Evolutionary conservation across 139 green algal genomes (phyloP), one percentile per base, ranked within the genome.

Genomic region (Chlorella sp.): DNA sequence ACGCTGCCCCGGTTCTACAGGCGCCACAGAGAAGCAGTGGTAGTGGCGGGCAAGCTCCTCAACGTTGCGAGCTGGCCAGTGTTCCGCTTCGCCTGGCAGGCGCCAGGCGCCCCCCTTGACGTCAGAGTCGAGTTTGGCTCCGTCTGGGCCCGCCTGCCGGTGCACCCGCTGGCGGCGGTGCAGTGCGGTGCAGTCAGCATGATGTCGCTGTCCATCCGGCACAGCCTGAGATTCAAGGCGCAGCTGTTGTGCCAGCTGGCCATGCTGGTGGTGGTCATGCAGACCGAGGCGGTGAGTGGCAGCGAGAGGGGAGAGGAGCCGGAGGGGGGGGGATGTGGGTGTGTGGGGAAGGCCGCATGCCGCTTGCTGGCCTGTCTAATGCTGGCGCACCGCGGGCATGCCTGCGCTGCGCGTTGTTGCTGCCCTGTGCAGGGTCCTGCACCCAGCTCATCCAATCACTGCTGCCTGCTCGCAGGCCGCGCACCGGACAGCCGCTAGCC

Each of bases 241-340:
- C 68, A 74, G 68, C 34, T 74, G 34, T 13, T 74, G 20, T 74
- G 68, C 68, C 68, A 74, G 68, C 68, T 74, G 68, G 68, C 32
- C 16, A n/a, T 74, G 17, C 44, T 74, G 26, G 44, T 26, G n/a
- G 36, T 38, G 26, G 68, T 30, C 34, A 23, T 30, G 68, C 68
- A 74, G 68, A 20, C 68, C 9, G 68, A 74, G 36, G 34, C 44
- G 68, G 68, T 74, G 68, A 32, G 63, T 4, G 26, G 28, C 2
- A 21, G 60, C 9, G 2, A 30, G 9, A n/a, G 18, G 60, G 60
- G 25, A 32, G 2, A 67, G 60, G 60, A 21, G 1, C 13, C 9
- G 23, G 60, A 30, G 17, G 20, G 21, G 2, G 25, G 60, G 60
- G 20, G 60, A n/a, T n/a, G n/a, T n/a, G n/a, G n/a, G n/a, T n/a